phyloP scores from a whole-genome alignment of 2,329 filamentous ascomycete genomes.

The Albifimbria verrucaria region DNA sequence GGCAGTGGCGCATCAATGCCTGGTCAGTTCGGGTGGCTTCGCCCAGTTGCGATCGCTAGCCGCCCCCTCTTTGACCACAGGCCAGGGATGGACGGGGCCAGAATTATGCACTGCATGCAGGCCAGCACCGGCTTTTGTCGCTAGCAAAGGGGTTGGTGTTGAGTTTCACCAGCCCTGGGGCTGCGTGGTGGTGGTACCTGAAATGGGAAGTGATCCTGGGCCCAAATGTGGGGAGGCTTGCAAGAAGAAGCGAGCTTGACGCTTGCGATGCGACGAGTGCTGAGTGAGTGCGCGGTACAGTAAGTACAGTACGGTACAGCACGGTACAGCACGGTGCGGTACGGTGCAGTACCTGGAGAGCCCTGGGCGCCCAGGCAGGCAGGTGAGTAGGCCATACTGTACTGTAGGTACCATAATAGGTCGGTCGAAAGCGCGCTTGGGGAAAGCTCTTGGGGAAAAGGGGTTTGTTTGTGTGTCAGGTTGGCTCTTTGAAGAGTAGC shows the following conservation, averaged over 20 bases:
- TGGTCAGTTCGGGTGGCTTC: not conserved
- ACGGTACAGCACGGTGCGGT: too few species aligned
- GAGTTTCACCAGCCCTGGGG: not conserved
- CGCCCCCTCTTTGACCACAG: not conserved
- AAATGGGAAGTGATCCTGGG: not conserved
- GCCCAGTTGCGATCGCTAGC: not conserved
- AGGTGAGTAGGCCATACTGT: too few species aligned
- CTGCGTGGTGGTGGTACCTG: not conserved
- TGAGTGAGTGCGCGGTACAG: too few species aligned
- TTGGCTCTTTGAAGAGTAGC: too few species aligned
- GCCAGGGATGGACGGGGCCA: not conserved
- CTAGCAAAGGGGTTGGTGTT: not conserved
- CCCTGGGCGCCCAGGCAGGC: too few species aligned
- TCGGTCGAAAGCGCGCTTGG: too few species aligned
- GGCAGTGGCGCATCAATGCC: not conserved
- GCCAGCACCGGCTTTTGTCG: not conserved
- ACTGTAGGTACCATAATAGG: too few species aligned
- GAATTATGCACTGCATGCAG: not conserved
- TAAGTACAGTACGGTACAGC: too few species aligned
- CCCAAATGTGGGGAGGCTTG: not conserved
- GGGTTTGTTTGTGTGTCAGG: too few species aligned
- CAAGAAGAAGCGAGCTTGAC: not conserved
- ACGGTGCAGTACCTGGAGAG: too few species aligned
- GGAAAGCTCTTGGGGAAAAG: too few species aligned
- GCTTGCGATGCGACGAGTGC: too few species aligned